A percentile compares a stretch with the other conserved stretches of the same genome.
Evolutionary conservation across 805 yeast genomes (phyloP).

Genomic region (Yamadazyma ubonensis): DNA sequence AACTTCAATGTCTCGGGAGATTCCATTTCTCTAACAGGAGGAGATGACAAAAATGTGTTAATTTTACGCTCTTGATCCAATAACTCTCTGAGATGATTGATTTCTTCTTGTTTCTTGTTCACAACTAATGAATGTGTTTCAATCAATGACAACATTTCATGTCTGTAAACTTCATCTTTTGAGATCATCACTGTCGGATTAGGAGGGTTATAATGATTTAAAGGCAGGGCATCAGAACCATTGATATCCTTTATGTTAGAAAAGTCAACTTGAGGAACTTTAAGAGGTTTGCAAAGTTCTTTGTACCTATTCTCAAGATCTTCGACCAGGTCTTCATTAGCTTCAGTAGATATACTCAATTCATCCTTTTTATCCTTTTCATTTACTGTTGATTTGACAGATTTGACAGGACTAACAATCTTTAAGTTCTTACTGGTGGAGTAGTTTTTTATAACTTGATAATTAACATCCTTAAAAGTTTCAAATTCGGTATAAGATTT

Average conservation of each 20-base stretch:
- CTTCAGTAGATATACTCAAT: not conserved
- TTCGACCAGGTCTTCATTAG: conserved; percentile 2
- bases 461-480: conserved; percentile 16
- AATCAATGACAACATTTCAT: conserved; percentile 24
- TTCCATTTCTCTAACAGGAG: conserved; percentile 5
- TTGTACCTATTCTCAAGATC: not conserved
- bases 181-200: conserved; percentile 6
- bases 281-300: conserved; percentile 2
- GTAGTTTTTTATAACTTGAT: conserved; percentile 11
- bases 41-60: conserved; percentile 16
- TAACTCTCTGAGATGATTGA: conserved; percentile 22
- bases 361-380: not conserved
- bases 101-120: conserved; percentile 26
- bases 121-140: conserved; percentile 23
- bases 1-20: conserved; percentile 1
- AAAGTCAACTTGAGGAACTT: conserved; percentile 6
- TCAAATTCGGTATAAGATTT: conserved; percentile 15
- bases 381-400: not conserved
- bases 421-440: conserved; percentile 9
- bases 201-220: not conserved
- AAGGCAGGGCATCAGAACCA: not conserved
- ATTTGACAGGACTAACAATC: conserved; percentile 11
- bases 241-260: not conserved
- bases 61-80: conserved; percentile 23
- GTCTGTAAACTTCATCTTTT: conserved; percentile 18